Conservation (phyloP, 164 flowering plant species). For the Vitis labrusca region DNA sequence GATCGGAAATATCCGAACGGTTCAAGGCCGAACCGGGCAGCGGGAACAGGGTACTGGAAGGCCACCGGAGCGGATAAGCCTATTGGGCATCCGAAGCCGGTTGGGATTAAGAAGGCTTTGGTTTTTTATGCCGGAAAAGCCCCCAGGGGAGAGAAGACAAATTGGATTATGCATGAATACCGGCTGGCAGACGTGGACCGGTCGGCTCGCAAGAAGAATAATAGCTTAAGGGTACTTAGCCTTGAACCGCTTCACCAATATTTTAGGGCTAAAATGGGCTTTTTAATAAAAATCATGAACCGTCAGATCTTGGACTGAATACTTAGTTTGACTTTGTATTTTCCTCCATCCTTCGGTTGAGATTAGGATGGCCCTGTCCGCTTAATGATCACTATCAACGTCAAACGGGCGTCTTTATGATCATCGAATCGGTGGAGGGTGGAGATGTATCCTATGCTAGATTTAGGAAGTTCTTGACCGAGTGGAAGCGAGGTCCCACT, state of each 20-base stretch:
- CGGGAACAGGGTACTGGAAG: constrained; percentile 73
- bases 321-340: too few species aligned
- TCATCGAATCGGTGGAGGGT: too few species aligned
- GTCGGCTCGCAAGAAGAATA: constrained; percentile 48
- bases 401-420: too few species aligned
- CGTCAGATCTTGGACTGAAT: too few species aligned
- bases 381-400: too few species aligned
- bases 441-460: too few species aligned
- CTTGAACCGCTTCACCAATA: neutral
- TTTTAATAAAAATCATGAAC: neutral
- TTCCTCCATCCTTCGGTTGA: too few species aligned
- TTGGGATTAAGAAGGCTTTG: constrained; percentile 66
- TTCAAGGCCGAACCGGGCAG: constrained; percentile 69
- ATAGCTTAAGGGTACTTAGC: constrained; percentile 48
- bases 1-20: constrained; percentile 75
- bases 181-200: constrained; percentile 67
- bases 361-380: too few species aligned
- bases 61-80: constrained; percentile 78
- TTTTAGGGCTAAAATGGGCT: neutral
- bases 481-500: too few species aligned
- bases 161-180: constrained; percentile 79
- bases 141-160: constrained; percentile 61
- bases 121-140: constrained; percentile 71
- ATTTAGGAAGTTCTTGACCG: too few species aligned
- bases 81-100: constrained; percentile 54